phyloP scores from a whole-genome alignment of 2,329 filamentous ascomycete species.

The Trichophyton schoenleinii region DNA sequence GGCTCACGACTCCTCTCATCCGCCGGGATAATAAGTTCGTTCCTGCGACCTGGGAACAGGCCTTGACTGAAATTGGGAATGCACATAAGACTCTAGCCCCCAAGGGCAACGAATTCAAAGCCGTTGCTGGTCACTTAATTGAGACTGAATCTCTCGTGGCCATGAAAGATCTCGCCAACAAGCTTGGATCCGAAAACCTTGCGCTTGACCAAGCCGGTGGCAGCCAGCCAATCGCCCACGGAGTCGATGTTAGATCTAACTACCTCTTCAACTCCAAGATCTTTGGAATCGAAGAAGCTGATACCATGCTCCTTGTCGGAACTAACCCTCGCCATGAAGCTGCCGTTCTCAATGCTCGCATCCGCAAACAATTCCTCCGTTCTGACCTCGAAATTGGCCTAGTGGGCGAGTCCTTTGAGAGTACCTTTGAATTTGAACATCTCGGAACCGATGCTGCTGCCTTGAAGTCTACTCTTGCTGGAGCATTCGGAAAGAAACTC shows the following conservation, averaged over 20 bases:
- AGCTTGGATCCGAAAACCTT: constrained; percentile 89
- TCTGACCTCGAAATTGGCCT: constrained; percentile 89
- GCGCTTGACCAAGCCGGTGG: constrained; percentile 82
- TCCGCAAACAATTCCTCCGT: constrained; percentile 93
- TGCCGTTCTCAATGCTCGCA: constrained; percentile 86
- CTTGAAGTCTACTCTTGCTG: constrained; percentile 72
- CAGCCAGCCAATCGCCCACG: constrained; percentile 73
- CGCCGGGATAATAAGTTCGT: constrained; percentile 82
- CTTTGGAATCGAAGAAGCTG: constrained; percentile 83
- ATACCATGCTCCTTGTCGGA: constrained; percentile 80
- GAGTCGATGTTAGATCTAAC: constrained; percentile 84
- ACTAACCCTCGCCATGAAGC: constrained; percentile 95
- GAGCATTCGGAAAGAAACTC: constrained; percentile 87
- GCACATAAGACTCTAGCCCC: constrained; percentile 69
- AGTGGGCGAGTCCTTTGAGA: constrained; percentile 80
- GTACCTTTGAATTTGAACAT: constrained; percentile 91
- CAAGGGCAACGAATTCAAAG: constrained; percentile 91
- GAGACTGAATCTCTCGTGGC: constrained; percentile 91
- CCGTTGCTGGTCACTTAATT: constrained; percentile 75
- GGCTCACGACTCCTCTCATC: constrained; percentile 82
- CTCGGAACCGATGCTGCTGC: constrained; percentile 66
- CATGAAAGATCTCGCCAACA: constrained; percentile 95
- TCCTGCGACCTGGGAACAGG: constrained; percentile 91
- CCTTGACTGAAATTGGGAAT: constrained; percentile 70
- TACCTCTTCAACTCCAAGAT: constrained; percentile 96